Conservation (phyloP, 257 asterid genomes). For the Rehmannia glutinosa region DNA sequence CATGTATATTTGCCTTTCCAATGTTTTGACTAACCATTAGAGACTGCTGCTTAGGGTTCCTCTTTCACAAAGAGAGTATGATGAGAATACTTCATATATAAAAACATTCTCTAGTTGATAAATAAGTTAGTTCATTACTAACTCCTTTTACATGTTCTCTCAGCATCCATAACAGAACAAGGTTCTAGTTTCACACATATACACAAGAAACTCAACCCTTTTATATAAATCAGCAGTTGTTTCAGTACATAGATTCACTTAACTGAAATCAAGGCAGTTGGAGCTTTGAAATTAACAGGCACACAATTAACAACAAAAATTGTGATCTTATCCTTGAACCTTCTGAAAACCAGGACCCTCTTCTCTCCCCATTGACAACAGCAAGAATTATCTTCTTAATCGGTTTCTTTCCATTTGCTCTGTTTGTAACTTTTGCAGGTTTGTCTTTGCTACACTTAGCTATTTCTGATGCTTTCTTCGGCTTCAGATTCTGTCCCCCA, state of each 20-base stretch:
- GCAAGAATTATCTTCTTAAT: conserved; percentile 52
- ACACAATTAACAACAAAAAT: conserved; percentile 61
- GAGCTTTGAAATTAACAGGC: conserved; percentile 51
- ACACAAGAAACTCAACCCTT: conserved; percentile 4
- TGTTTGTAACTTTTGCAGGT: conserved; percentile 17
- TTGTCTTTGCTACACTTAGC: no score
- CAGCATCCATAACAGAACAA: no score
- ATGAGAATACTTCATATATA: not conserved
- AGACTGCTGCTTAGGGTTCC: not conserved
- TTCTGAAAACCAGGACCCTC: conserved; percentile 50
- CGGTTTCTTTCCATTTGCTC: conserved; percentile 27
- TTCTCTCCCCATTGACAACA: conserved; percentile 68
- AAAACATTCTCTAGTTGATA: not conserved
- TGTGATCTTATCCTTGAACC: conserved; percentile 64
- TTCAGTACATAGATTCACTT: conserved; percentile 24
- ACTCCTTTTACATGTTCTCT: not conserved
- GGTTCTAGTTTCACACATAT: not conserved
- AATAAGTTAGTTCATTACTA: not conserved
- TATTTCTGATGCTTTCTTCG: conserved; percentile 29
- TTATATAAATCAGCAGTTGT: conserved; percentile 2
- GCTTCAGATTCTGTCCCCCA: conserved; percentile 47
- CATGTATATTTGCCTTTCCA: no score
- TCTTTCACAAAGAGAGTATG: not conserved
- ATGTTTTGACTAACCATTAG: not conserved
- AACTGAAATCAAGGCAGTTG: conserved; percentile 51